phyloP scores from a whole-genome alignment of 2,329 filamentous ascomycete genomes.

The Colletotrichum nymphaeae region DNA sequence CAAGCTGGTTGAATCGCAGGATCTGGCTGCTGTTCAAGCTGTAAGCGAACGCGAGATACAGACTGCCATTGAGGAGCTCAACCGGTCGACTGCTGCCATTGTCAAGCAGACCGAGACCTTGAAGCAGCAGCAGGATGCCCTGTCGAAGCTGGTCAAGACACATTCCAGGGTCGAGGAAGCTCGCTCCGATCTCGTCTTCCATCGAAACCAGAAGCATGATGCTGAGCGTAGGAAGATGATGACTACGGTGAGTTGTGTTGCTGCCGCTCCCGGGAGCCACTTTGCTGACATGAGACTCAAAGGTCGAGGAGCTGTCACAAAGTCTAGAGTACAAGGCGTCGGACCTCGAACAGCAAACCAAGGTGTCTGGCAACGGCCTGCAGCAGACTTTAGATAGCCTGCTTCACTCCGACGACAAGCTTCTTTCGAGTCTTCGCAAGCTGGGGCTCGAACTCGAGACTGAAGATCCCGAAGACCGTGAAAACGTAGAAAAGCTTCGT shows the following conservation, averaged over 20 bases:
- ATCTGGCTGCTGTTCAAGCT: constrained; percentile 60
- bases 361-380: constrained; percentile 55
- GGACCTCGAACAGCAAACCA: constrained; percentile 64
- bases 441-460: constrained; percentile 70
- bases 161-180: constrained; percentile 48
- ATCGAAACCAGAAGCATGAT: constrained; percentile 51
- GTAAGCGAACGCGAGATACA: constrained; percentile 70
- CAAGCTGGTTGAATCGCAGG: constrained; percentile 55
- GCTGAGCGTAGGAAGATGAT: constrained; percentile 54
- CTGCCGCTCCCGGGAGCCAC: no score
- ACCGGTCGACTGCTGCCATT: constrained; percentile 72
- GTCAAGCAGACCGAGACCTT: constrained; percentile 72
- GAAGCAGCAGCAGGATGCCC: constrained; percentile 70
- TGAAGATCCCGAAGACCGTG: constrained; percentile 62
- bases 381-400: constrained; percentile 61
- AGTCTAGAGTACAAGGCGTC: constrained; percentile 57
- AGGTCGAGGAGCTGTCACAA: constrained; percentile 63
- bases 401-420: constrained; percentile 72
- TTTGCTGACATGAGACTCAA: constrained; percentile 1
- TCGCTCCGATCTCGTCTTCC: constrained; percentile 49
- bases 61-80: constrained; percentile 71
- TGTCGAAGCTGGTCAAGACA: constrained; percentile 63
- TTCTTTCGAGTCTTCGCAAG: constrained; percentile 74
- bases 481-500: constrained; percentile 67
- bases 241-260: constrained; percentile 50